These are phyloP conservation scores for Citrullus amarus DNA, from an alignment of 306 rosid species.

Conservation along the genomic window DNA sequence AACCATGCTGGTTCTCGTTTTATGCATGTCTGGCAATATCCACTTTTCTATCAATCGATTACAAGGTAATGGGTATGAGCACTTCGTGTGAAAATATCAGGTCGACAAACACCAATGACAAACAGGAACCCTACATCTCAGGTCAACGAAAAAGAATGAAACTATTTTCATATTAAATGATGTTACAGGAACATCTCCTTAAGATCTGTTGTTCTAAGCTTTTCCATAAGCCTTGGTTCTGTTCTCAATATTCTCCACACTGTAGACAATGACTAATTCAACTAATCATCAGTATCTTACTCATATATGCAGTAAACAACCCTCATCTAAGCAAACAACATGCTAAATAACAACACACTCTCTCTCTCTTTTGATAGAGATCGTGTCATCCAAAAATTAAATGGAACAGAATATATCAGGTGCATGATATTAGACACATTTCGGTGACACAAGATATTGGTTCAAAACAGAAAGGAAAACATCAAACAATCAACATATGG, in stretches of 20 bases:
- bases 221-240: background rate
- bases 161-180: background rate
- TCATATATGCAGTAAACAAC: background rate
- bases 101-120: background rate
- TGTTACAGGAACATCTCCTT: background rate
- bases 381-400: background rate
- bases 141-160: background rate
- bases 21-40: background rate
- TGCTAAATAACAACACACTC: background rate
- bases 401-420: background rate
- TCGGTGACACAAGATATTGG: background rate
- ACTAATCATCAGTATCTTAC: background rate
- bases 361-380: background rate
- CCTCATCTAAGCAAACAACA: background rate
- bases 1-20: background rate
- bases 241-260: background rate
- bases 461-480: background rate
- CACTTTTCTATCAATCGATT: background rate
- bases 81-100: background rate
- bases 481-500: background rate
- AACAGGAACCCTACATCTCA: background rate
- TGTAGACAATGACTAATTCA: background rate
- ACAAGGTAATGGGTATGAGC: background rate
- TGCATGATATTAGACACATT: background rate
- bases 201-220: background rate